Evolutionary conservation across 768 basidiomycete species (phyloP).

Genomic region (Tulasnella sp.): DNA sequence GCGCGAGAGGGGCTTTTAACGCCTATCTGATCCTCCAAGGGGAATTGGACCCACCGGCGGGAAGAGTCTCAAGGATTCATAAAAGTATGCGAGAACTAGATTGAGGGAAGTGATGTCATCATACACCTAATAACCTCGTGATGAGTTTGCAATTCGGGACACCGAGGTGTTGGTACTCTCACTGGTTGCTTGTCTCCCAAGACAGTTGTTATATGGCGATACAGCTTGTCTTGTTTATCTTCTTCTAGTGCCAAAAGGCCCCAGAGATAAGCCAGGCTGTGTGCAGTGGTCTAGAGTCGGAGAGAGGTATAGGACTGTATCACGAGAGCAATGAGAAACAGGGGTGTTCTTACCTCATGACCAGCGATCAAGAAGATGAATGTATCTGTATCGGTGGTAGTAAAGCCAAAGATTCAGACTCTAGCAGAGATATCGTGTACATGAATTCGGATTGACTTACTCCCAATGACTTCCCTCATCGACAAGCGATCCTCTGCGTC

Average conservation of each 20-base stretch:
- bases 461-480: neutral
- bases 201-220: neutral
- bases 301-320: neutral
- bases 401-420: neutral
- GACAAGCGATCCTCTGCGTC: neutral
- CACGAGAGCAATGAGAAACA: neutral
- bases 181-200: neutral
- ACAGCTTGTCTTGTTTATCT: slow-evolving; percentile 21
- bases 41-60: neutral
- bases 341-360: neutral
- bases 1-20: neutral
- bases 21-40: neutral
- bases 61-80: slow-evolving; percentile 11
- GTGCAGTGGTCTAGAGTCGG: no score
- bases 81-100: neutral
- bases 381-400: neutral
- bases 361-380: slow-evolving; percentile 20
- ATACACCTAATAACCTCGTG: neutral
- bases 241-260: slow-evolving; percentile 11
- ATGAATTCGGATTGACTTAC: neutral
- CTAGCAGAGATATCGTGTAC: neutral
- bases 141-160: neutral
- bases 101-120: neutral
- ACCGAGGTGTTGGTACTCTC: neutral
- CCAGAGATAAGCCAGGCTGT: slow-evolving; percentile 4